Base-by-base conservation (phyloP, 1,284 basidiomycete genomes). In the Malassezia nana region DNA sequence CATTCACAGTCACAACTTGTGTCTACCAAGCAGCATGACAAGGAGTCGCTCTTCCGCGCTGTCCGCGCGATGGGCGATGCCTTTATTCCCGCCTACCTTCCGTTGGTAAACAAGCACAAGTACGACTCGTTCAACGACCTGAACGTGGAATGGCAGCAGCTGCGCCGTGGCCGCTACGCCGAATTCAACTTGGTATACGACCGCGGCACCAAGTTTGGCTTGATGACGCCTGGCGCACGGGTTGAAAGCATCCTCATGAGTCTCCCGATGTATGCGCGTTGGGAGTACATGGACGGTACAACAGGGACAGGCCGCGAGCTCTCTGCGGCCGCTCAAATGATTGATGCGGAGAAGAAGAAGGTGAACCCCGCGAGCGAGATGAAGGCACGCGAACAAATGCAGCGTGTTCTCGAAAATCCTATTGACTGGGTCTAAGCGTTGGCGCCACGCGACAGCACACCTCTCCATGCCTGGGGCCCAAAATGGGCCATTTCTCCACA, bases 161-260 rank as follows among this genome's bases (percentile, higher is more conserved):
- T 74, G 18, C 47, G 72, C 12, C 46, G 69, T 1, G 72, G 72
- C 0, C 46, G 72, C 10, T 74, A 74, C 47, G 72, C 67, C 24
- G 72, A 74, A 48, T 74, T 74, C 60, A 74, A 74, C 54, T 51
- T 74, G 24, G 63, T 72, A 15, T 72, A 74, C 38, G 72, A 74
- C 53, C 62, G 72, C 5, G 72, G 72, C 1, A 74, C 72, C 51
- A 74, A 74, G 47, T 74, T 74, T 40, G 72, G 72, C 2, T 50
- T 74, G 24, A 64, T 67, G 57, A 74, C 72, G 12, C 72, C 72
- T 4, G 70, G 72, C 4, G 72, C 72, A 2, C 52, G 72, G 22
- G 69, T 74, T 28, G 72, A 74, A 55, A 74, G 72, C 46, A 74
- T 74, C 40, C 44, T 74, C 42, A 74, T 74, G 72, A 72, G 70